phyloP scores from a whole-genome alignment of 768 basidiomycete genomes.

The Leccinum rimulosum region DNA sequence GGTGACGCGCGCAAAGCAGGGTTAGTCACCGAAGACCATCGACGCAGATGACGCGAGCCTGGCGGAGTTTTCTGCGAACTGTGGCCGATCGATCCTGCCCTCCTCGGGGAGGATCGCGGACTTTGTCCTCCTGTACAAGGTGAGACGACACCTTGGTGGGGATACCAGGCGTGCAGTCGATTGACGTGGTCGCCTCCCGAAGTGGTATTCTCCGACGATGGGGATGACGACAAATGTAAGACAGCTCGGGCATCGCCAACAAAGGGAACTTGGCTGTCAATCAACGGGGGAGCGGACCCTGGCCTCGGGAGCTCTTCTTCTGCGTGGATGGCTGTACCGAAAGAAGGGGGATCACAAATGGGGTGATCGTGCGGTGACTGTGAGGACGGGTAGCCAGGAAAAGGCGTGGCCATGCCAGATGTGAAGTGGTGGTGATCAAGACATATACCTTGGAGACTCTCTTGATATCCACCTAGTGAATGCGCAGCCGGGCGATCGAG shows the following conservation, averaged over 20 bases:
- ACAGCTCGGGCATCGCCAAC: slow-evolving; percentile 27
- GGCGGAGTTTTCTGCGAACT: slow-evolving; percentile 29
- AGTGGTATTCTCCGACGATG: slow-evolving; percentile 10
- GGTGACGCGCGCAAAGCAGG: slow-evolving; percentile 25
- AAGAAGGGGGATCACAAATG: slow-evolving; percentile 26
- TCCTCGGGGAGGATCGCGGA: slow-evolving; percentile 33
- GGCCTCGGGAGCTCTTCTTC: slow-evolving; percentile 25
- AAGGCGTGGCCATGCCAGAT: slow-evolving; percentile 25
- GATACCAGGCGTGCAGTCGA: slow-evolving; percentile 22
- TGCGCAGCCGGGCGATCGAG: slow-evolving; percentile 20
- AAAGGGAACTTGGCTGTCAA: slow-evolving; percentile 28
- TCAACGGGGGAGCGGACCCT: slow-evolving; percentile 31
- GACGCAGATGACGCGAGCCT: slow-evolving; percentile 29
- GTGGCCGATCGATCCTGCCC: slow-evolving; percentile 33
- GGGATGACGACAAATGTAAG: slow-evolving; percentile 10
- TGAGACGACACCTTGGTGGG: slow-evolving; percentile 9
- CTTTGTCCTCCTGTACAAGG: slow-evolving; percentile 23
- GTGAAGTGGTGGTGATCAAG: slow-evolving; percentile 27
- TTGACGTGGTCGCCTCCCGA: slow-evolving; percentile 15
- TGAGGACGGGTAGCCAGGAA: slow-evolving; percentile 30
- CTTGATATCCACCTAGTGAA: slow-evolving; percentile 18
- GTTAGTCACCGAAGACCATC: slow-evolving; percentile 32
- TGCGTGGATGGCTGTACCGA: slow-evolving; percentile 22
- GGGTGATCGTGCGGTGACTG: slow-evolving; percentile 30
- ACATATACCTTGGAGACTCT: slow-evolving; percentile 17